A percentile compares a stretch with the other conserved stretches of the same genome.
These are phyloP conservation scores for Cucumis melo DNA, from an alignment of 306 rosid species.

Conservation along the genomic window DNA sequence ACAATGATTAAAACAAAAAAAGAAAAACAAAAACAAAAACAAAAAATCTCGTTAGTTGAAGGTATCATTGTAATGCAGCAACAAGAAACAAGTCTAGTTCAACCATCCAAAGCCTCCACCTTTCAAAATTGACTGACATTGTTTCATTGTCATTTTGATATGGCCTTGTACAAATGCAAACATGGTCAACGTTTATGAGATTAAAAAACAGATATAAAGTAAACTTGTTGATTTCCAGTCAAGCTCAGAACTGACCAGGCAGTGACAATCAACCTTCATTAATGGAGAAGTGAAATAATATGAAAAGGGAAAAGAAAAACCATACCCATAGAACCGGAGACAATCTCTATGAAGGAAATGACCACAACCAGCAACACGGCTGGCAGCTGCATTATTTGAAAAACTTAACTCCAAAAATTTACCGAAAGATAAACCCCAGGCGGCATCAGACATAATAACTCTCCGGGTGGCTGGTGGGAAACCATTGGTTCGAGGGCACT, in stretches of 20 bases:
- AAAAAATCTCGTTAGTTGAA: neutral
- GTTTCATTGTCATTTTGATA: neutral
- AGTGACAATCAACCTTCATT: neutral
- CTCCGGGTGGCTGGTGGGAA: slow-evolving; percentile 91
- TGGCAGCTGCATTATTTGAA: slow-evolving; percentile 97
- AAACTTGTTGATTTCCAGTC: neutral
- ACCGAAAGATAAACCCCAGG: slow-evolving; percentile 98
- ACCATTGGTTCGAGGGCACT: slow-evolving; percentile 79
- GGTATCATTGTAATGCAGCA: neutral
- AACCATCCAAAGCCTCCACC: neutral
- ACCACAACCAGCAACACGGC: slow-evolving; percentile 98
- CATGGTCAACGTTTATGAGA: neutral
- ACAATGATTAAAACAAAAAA: neutral
- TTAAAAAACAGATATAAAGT: neutral
- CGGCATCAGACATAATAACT: slow-evolving; percentile 97
- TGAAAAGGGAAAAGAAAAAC: slow-evolving; percentile 11
- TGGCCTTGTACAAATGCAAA: neutral
- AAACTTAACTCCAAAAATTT: slow-evolving; percentile 99
- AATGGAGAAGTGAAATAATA: neutral
- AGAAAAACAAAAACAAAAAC: no score
- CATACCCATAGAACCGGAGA: slow-evolving; percentile 93
- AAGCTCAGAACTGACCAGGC: neutral
- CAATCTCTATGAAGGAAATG: slow-evolving; percentile 97
- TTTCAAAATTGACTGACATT: neutral
- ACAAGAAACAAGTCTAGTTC: neutral